Evolutionary conservation across 192 early-diverging fungal species (phyloP), one percentile per base, ranked within the genome.

Genomic region (Obelidium mucronatum): DNA sequence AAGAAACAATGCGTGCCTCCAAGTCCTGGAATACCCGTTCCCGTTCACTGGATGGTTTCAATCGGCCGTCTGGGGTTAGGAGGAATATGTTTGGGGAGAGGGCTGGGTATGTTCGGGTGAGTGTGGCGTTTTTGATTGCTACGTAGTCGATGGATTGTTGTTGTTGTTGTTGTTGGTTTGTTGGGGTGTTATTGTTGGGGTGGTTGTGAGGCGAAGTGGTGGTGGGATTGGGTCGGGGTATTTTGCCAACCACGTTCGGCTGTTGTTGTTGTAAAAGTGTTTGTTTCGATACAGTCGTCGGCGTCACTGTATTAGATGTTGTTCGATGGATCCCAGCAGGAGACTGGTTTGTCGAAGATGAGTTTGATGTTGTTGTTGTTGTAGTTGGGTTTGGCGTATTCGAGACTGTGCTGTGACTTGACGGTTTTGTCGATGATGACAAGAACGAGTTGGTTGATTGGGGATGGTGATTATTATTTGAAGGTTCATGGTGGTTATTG

Each of bases 1-100:
- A 35, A 34, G 39, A 17, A 19, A 22, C 24, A 1, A 74, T 37
- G 17, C 59, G 55, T 17, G 17, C 60, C 34, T 74, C 72, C 22
- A 74, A 40, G 4, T 39, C 39, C 22, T 74, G 58, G 51, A 74
- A 74, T 2, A 74, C 60, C 3, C 6, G 1, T 17, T 74, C 72
- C 58, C 72, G 72, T 35, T 74, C 59, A 6, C 24, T 6, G 3
- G 42, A 1, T 4, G 72, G 59, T 51, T 63, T 60, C 22, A 74
- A 40, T 15, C 40, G 55, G 22, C 72, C 72, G 26, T 26, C 24
- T 48, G 56, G 6, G 22, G 15, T 40, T 1, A 63, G 13, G 22
- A 74, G 58, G 31, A 2, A 28, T 3, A 17, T 28, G n/a, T 69
- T 53, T 44, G 55, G 54, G 15, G 70, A 30, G 31, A 72, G 52